Base-by-base conservation (phyloP, 257 asterid species). In the Nicotiana noctiflora region DNA sequence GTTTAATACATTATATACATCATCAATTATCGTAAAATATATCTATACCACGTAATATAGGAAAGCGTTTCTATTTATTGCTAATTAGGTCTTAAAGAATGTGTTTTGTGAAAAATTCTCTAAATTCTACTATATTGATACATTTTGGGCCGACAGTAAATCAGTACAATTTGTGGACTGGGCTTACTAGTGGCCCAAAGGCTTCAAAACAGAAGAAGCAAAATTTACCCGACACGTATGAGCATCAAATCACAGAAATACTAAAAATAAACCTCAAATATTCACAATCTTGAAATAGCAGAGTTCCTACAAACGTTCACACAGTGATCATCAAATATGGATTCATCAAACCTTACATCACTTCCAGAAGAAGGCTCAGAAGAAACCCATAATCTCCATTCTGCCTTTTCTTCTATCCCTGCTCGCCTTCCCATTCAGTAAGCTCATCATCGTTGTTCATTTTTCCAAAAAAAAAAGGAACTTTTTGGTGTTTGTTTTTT, bases 351-450 rank as follows among this genome's bases (percentile, higher is more conserved):
- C 84, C 91, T 91, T 82, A 82, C 90, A 37, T 80, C 95, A 81
- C 90, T 91, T 77, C 88, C 93, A 4, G 97, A 94, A 85, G 95
- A 94, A 40, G 31, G 83, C 60, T 74, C 83, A 0, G 87, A 80
- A 81, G 93, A 86, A 77, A 86, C 81, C 19, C 89, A 70, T 53
- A 83, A 90, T 51, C 80, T 59, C 18, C 93, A 94, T 1, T 89
- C 98, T 17, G 89, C 91, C 70, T 94, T 92, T 81, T 82, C 95
- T 56, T 85, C 97, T 40, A 89, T 83, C 81, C 97, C 97, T 57
- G 86, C 86, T 84, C 97, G 97, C 79, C 95, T 92, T 74, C 90
- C 97, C 60, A 82, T 56, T 81, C 93, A 87, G 98, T 94, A 86
- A 46, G 90, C 82, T 84, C 76, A 82, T 65, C 44, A 29, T 23